Base-by-base conservation (phyloP, 352 stramenopile genomes). In the Aphanomyces euteiches region DNA sequence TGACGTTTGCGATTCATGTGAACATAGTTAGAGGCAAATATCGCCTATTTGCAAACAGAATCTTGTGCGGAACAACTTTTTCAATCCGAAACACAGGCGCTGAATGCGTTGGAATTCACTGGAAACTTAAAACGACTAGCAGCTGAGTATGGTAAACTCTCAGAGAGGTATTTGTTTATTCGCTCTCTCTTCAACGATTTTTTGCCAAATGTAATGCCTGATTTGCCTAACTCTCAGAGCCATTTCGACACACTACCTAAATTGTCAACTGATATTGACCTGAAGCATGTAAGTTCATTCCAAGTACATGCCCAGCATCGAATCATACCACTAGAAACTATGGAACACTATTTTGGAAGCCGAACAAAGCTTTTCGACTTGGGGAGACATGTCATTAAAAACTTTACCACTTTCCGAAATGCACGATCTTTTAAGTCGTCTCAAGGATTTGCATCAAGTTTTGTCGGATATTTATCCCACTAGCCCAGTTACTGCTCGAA, bases 261-360 rank as follows among this genome's bases (percentile, higher is more conserved):
- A 21, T 56, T 67, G 40, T 10, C 43, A 10, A 12, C 17, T 45
- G 41, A 67, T 45, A 53, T 67, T 38, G 8, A 48, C 2, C n/a
- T 67, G 6, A 67, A 67, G 43, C 59, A 67, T 50, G 59, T 67
- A 37, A 5, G 41, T 56, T 4, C 6, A 28, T 28, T 28, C 0
- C 28, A 28, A 28, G 0, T 28, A 28, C 28, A 28, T 28, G 28
- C 28, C 2, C 28, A 28, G 28, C 28, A 28, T 28, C 28, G 28
- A 28, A 28, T 28, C 28, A 28, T 28, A 28, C 0, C 28, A 28
- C 12, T 67, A 67, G 59, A n/a, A 88, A 54, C 40, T 92, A 0
- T 92, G 83, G 84, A 64, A 84, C 13, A 77, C 79, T 0, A 75
- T 90, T 2, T 82, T 79, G 40, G 75, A 80, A 36, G 74, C 75